These are phyloP conservation scores for Lecanicillium sp. DNA, from an alignment of 2,329 filamentous ascomycete genomes.

Conservation along the genomic window DNA sequence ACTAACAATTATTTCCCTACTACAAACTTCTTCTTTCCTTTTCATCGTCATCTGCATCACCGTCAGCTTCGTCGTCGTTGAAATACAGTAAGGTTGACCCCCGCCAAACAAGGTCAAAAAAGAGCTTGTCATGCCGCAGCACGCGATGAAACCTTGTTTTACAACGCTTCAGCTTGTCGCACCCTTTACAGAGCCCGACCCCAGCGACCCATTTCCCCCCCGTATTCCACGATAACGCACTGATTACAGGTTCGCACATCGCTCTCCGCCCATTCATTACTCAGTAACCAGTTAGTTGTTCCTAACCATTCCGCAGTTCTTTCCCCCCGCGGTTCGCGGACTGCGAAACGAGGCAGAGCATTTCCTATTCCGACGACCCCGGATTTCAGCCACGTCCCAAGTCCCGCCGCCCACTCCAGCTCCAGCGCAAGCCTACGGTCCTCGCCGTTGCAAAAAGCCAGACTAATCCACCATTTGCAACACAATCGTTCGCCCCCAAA, in stretches of 20 bases:
- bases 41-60: not conserved
- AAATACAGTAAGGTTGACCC: constrained; percentile 1
- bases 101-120: constrained; percentile 10
- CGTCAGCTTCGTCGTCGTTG: too few relatives aligned
- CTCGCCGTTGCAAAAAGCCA: not conserved
- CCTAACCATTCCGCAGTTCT: constrained; percentile 9
- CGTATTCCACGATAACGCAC: too few relatives aligned
- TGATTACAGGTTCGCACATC: not conserved
- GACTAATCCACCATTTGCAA: too few relatives aligned
- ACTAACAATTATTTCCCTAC: not conserved
- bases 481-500: too few relatives aligned
- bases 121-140: not conserved
- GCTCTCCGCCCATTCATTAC: not conserved
- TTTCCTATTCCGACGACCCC: constrained; percentile 7
- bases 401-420: too few relatives aligned
- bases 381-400: constrained; percentile 2
- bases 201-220: too few relatives aligned
- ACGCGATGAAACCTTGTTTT: constrained; percentile 3
- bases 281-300: too few relatives aligned
- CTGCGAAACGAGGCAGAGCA: not conserved
- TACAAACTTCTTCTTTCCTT: not conserved
- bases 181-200: too few relatives aligned
- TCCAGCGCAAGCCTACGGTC: constrained; percentile 4
- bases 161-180: not conserved
- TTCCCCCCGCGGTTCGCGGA: constrained; percentile 8